Evolutionary conservation across 305 asterid species (phyloP).

Genomic region (Petunia hybrid): DNA sequence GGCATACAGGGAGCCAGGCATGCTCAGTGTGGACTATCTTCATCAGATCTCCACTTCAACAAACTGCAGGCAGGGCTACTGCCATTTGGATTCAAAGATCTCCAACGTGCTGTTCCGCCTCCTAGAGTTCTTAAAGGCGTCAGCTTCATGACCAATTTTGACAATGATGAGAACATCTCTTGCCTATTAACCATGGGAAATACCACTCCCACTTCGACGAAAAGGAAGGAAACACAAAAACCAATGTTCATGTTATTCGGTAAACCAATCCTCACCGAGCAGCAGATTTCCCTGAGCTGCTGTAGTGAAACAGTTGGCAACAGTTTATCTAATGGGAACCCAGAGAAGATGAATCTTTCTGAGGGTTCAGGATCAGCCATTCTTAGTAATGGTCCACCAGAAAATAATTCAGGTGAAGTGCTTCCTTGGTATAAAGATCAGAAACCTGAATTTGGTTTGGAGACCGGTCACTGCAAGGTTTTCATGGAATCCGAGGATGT

Average conservation of each 20-base stretch:
- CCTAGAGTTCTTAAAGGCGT: constrained; percentile 20
- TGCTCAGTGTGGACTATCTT: constrained; percentile 52
- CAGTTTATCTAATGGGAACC: constrained; percentile 47
- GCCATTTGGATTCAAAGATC: constrained; percentile 56
- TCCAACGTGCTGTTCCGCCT: constrained; percentile 40
- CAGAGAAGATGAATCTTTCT: constrained; percentile 46
- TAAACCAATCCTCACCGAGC: constrained; percentile 73
- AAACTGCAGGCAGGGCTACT: constrained; percentile 57
- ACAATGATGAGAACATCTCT: constrained; percentile 43
- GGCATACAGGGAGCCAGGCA: constrained; percentile 99
- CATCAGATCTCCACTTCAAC: constrained; percentile 55
- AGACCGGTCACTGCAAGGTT: constrained; percentile 69
- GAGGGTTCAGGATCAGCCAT: constrained; percentile 65
- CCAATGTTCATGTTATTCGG: constrained; percentile 75
- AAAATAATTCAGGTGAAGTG: constrained; percentile 57
- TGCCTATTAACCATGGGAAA: constrained; percentile 58
- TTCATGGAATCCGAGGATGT: constrained; percentile 75
- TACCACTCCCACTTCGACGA: constrained; percentile 37
- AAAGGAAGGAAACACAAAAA: constrained; percentile 38
- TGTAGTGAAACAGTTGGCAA: constrained; percentile 47
- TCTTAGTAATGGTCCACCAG: constrained; percentile 53
- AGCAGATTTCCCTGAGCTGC: constrained; percentile 66
- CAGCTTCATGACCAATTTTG: constrained; percentile 33
- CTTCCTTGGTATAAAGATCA: constrained; percentile 48
- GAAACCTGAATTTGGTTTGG: constrained; percentile 46